Percentiles rank a stretch among this genome's conserved stretches.
Conservation (phyloP, 2,329 filamentous ascomycete species). For the Berkeleyomyces rouxiae region DNA sequence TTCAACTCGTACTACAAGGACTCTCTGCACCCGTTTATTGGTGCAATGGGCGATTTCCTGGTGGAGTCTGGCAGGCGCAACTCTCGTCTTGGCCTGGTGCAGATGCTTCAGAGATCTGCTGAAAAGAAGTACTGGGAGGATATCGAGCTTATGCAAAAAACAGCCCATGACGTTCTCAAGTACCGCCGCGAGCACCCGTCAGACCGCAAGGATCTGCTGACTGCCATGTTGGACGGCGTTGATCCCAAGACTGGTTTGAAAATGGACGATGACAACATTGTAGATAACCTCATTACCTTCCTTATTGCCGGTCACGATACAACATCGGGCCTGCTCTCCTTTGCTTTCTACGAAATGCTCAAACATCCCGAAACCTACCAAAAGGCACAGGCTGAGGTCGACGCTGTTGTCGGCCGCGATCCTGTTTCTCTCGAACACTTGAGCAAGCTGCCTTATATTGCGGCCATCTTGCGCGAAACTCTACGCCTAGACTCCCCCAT, state of each 20-base stretch:
- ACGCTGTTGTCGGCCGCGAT: constrained; percentile 42
- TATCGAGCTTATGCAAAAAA: constrained; percentile 37
- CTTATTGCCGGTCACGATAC: constrained; percentile 58
- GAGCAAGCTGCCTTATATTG: constrained; percentile 46
- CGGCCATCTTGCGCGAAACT: constrained; percentile 48
- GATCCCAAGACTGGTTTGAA: constrained; percentile 51
- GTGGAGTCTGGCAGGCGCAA: constrained; percentile 35
- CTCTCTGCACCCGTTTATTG: constrained; percentile 51
- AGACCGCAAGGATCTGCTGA: constrained; percentile 48
- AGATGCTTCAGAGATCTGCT: constrained; percentile 32
- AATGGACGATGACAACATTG: constrained; percentile 45
- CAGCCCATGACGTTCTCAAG: constrained; percentile 43
- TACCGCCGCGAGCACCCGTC: constrained; percentile 37
- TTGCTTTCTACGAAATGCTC: constrained; percentile 47
- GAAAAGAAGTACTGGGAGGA: constrained; percentile 36
- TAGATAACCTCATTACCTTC: constrained; percentile 58
- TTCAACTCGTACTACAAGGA: constrained; percentile 63
- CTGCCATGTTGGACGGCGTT: constrained; percentile 50
- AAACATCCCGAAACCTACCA: constrained; percentile 42
- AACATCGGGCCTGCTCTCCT: constrained; percentile 49
- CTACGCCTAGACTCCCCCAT: constrained; percentile 31
- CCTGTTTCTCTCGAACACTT: constrained; percentile 45
- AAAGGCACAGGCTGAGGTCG: constrained; percentile 51
- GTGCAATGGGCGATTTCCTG: constrained; percentile 49
- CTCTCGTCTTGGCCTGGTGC: constrained; percentile 26